These are phyloP conservation scores for Crithidia mellificae DNA, from an alignment of 208 protist species.

Conservation along the genomic window DNA sequence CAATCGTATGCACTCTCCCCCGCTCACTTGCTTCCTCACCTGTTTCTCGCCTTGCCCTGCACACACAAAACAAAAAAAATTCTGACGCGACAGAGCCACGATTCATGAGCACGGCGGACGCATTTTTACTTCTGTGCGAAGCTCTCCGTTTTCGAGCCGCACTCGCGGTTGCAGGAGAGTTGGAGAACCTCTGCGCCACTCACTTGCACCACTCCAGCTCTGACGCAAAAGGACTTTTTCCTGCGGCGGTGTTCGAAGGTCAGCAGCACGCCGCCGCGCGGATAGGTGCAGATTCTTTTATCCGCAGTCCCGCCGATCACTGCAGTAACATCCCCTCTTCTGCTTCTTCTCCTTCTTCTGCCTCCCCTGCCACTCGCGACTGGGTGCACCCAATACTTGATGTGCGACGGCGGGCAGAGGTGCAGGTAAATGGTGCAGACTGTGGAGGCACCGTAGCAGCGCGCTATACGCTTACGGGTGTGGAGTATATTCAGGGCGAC, in stretches of 20 bases:
- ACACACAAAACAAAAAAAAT: not conserved
- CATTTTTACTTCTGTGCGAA: conserved; percentile 8
- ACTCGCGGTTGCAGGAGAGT: conserved; percentile 10
- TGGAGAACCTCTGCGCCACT: conserved; percentile 10
- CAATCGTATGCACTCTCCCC: too few relatives aligned
- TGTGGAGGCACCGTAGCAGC: not conserved
- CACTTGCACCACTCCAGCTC: conserved; percentile 6
- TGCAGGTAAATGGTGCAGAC: not conserved
- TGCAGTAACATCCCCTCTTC: too few relatives aligned
- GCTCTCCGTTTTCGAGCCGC: conserved; percentile 24
- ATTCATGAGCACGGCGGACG: not conserved
- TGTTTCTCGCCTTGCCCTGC: too few relatives aligned
- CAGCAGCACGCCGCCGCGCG: conserved; percentile 24
- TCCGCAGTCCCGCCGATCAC: too few relatives aligned
- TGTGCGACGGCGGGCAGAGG: conserved; percentile 28
- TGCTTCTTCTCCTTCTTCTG: too few relatives aligned
- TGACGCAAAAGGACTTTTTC: conserved; percentile 34
- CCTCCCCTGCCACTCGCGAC: not conserved
- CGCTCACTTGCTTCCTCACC: too few relatives aligned
- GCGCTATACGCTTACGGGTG: conserved; percentile 5
- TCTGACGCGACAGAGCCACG: not conserved
- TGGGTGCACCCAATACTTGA: conserved; percentile 50
- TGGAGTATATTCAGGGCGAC: conserved; percentile 19
- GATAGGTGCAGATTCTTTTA: not conserved
- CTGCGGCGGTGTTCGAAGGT: conserved; percentile 44